A percentile compares a stretch with the other conserved stretches of the same genome.
phyloP scores from a whole-genome alignment of 2,329 filamentous ascomycete genomes.

The Aspergillus fumigatiaffinis region DNA sequence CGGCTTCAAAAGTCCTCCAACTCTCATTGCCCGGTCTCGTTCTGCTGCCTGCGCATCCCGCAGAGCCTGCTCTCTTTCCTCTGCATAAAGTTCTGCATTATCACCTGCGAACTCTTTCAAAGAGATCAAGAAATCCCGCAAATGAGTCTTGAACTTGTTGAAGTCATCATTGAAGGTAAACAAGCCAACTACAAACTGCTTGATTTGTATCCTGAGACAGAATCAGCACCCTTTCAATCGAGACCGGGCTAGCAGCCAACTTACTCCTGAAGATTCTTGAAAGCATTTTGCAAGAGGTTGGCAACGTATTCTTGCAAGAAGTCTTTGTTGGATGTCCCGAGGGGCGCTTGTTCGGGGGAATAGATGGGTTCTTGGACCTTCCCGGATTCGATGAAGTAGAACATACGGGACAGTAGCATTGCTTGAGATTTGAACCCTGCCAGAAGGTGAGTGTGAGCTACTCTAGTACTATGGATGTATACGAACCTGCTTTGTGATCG shows the following conservation, averaged over 20 bases:
- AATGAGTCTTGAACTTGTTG: constrained; percentile 89
- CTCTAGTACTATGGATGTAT: not conserved
- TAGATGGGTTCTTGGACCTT: constrained; percentile 95
- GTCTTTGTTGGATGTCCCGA: constrained; percentile 82
- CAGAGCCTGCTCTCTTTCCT: constrained; percentile 91
- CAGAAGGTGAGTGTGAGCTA: constrained; percentile 3
- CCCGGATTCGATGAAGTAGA: constrained; percentile 85
- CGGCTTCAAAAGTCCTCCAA: constrained; percentile 92
- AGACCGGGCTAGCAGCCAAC: constrained; percentile 33
- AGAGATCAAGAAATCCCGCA: constrained; percentile 95
- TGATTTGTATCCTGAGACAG: constrained; percentile 69
- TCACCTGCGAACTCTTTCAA: constrained; percentile 96
- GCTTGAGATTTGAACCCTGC: constrained; percentile 92
- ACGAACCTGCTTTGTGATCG: constrained; percentile 83
- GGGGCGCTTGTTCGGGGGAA: constrained; percentile 72
- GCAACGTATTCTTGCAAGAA: constrained; percentile 87
- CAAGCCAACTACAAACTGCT: constrained; percentile 81
- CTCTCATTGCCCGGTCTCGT: constrained; percentile 87
- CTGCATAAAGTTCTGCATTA: constrained; percentile 87
- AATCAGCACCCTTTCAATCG: constrained; percentile 33
- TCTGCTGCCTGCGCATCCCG: constrained; percentile 82
- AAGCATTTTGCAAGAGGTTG: constrained; percentile 79
- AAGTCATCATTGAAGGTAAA: constrained; percentile 86
- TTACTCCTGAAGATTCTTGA: constrained; percentile 87
- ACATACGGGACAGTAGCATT: constrained; percentile 88